Evolutionary conservation across 1,284 basidiomycete species (phyloP).

Genomic region (Pseudozyma tsukubaensis): DNA sequence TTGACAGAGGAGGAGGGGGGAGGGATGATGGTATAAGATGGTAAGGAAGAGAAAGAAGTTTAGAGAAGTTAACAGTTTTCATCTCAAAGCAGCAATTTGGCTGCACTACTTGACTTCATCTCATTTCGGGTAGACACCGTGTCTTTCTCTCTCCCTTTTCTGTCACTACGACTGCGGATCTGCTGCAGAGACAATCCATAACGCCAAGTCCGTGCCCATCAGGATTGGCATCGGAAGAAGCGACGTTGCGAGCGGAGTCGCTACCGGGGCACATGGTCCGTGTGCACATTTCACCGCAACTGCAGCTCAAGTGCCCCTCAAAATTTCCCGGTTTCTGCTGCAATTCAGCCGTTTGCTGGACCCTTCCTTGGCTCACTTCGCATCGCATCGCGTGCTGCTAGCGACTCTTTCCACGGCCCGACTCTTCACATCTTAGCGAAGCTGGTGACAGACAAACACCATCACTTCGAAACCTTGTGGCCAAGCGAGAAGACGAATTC

Average conservation of each 20-base stretch:
- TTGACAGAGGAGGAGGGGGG: neutral
- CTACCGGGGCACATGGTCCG: constrained; percentile 25
- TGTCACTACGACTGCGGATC: no score
- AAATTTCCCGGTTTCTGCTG: neutral
- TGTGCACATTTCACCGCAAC: neutral
- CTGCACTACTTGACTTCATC: no score
- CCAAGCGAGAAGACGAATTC: no score
- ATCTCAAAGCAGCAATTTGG: neutral
- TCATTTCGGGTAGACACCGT: no score
- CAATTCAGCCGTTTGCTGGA: neutral
- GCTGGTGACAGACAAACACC: no score
- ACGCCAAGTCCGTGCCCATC: constrained; percentile 1
- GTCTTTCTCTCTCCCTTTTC: no score
- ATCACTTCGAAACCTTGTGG: no score
- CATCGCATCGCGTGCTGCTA: no score
- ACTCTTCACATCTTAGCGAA: no score
- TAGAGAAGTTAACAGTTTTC: neutral
- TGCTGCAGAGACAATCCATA: neutral
- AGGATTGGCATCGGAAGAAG: constrained; percentile 12
- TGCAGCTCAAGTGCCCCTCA: neutral
- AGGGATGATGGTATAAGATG: neutral
- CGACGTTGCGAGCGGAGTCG: constrained; percentile 4
- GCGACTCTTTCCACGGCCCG: no score
- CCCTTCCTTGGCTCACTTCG: neutral
- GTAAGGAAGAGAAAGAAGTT: constrained; percentile 1